phyloP scores from a whole-genome alignment of 495 filamentous ascomycete genomes.

The Gamarada debralockiae region DNA sequence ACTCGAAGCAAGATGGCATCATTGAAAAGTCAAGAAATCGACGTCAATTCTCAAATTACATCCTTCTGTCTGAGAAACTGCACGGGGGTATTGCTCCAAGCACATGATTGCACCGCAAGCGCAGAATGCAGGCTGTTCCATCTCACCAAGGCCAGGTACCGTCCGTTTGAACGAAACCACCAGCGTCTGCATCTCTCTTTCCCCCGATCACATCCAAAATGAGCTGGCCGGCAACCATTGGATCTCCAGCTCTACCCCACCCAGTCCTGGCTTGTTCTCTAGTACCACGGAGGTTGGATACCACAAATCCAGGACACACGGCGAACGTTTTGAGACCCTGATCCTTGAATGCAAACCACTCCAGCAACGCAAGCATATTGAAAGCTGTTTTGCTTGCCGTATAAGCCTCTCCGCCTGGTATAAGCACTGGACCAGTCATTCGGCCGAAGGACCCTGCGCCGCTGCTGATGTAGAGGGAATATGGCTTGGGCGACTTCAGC shows the following conservation, averaged over 20 bases:
- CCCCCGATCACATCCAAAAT: not conserved
- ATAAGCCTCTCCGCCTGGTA: not conserved
- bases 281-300: conserved; percentile 41
- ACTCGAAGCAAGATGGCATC: too few relatives aligned
- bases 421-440: conserved; percentile 6
- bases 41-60: too few relatives aligned
- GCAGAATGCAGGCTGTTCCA: too few relatives aligned
- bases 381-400: not conserved
- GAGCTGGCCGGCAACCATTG: not conserved
- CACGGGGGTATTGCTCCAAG: too few relatives aligned
- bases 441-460: conserved; percentile 32
- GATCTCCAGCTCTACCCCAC: not conserved
- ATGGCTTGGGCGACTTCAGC: conserved; percentile 25
- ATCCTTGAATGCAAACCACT: conserved; percentile 20
- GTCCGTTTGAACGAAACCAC: not conserved
- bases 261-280: not conserved
- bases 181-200: not conserved
- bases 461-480: conserved; percentile 33
- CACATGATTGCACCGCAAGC: too few relatives aligned
- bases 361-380: not conserved
- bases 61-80: too few relatives aligned
- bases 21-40: too few relatives aligned
- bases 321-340: conserved; percentile 40
- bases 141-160: not conserved
- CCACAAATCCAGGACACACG: conserved; percentile 37